Evolutionary conservation across 129 eudicot species (phyloP).

Genomic region (Erigeron canadensis): DNA sequence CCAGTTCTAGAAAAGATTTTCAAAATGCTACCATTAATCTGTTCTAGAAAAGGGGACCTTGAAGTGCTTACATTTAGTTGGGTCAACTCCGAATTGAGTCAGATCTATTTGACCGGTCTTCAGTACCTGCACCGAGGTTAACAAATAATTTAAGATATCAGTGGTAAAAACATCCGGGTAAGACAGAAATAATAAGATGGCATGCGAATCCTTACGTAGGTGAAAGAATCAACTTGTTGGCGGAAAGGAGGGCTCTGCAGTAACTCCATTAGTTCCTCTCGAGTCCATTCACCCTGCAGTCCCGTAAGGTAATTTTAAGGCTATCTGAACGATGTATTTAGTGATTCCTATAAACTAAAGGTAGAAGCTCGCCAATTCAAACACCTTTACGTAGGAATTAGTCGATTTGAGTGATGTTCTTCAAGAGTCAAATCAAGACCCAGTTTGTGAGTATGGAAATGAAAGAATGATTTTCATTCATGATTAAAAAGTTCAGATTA

Average conservation of each 20-base stretch:
- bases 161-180: not conserved
- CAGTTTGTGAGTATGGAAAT: no score
- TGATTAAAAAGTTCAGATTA: no score
- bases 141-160: slow-evolving; percentile 5
- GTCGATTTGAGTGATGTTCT: not conserved
- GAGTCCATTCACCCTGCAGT: slow-evolving; percentile 76
- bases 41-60: not conserved
- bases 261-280: slow-evolving; percentile 76
- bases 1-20: not conserved
- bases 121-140: slow-evolving; percentile 58
- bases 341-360: not conserved
- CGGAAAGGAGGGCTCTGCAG: slow-evolving; percentile 97
- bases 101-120: slow-evolving; percentile 97
- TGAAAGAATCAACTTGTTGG: slow-evolving; percentile 96
- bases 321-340: not conserved
- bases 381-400: not conserved
- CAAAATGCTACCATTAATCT: not conserved
- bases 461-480: no score
- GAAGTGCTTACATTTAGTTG: slow-evolving; percentile 80
- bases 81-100: slow-evolving; percentile 97
- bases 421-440: not conserved
- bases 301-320: slow-evolving; percentile 21
- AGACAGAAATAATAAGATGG: not conserved
- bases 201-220: slow-evolving; percentile 54
- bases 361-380: not conserved